Evolutionary conservation across 2,329 filamentous ascomycete species (phyloP).

Genomic region (Didymellaceae sp.): DNA sequence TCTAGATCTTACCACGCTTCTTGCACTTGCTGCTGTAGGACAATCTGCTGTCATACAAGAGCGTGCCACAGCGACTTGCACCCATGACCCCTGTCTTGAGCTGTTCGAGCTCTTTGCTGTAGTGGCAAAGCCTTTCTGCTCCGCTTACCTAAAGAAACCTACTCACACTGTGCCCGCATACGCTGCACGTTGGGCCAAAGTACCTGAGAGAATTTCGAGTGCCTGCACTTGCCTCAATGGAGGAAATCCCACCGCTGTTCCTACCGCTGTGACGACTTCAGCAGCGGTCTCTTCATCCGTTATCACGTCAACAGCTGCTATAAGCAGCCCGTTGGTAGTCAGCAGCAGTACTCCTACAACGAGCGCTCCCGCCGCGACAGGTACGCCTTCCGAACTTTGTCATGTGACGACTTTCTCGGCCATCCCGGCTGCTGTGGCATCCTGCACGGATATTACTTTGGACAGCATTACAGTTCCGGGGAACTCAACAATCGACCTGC

Average conservation of each 20-base stretch:
- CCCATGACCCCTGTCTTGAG: constrained; percentile 16
- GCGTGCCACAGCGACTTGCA: constrained; percentile 15
- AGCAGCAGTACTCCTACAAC: not conserved
- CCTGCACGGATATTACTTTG: constrained; percentile 63
- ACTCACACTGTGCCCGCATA: constrained; percentile 19
- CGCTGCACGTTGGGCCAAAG: constrained; percentile 18
- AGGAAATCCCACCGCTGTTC: constrained; percentile 9
- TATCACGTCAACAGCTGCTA: not conserved
- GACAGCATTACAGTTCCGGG: constrained; percentile 63
- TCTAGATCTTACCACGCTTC: constrained; percentile 9
- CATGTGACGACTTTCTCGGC: constrained; percentile 29
- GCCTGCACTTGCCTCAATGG: constrained; percentile 18
- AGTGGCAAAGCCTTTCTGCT: constrained; percentile 21
- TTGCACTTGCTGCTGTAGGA: constrained; percentile 18
- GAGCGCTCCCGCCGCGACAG: not conserved
- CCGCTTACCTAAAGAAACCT: constrained; percentile 13
- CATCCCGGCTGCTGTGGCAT: constrained; percentile 26
- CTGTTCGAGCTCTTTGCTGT: constrained; percentile 16
- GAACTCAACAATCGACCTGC: constrained; percentile 65
- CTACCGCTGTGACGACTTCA: constrained; percentile 4
- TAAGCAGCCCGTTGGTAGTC: not conserved
- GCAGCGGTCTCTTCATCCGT: not conserved
- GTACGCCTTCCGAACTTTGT: constrained; percentile 16
- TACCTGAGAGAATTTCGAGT: constrained; percentile 19
- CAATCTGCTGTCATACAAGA: constrained; percentile 17